Conservation (phyloP, 805 yeast genomes). For the Scheffersomyces amazonensis region DNA sequence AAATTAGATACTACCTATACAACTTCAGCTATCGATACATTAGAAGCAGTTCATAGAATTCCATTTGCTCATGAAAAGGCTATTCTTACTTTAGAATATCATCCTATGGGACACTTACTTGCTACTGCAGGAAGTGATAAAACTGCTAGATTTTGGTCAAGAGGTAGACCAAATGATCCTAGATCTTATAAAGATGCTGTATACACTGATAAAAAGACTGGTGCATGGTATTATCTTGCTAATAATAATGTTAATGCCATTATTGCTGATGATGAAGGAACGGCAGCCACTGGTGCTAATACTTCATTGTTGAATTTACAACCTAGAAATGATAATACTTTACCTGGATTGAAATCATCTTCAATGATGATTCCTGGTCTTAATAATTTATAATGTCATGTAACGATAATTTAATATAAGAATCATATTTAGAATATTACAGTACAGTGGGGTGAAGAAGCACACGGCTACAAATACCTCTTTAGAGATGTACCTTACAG, state of each 20-base stretch:
- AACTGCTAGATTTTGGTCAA: constrained; percentile 89
- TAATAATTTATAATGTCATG: no score
- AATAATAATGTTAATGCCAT: constrained; percentile 45
- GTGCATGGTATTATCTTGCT: constrained; percentile 47
- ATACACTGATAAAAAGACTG: constrained; percentile 55
- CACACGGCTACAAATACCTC: no score
- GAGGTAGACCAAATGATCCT: constrained; percentile 89
- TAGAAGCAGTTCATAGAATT: constrained; percentile 54
- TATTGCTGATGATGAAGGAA: constrained; percentile 15
- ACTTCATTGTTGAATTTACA: no score
- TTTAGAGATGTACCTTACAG: no score
- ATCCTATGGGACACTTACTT: constrained; percentile 88
- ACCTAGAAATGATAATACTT: no score
- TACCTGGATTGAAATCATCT: no score
- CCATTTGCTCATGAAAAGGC: constrained; percentile 96
- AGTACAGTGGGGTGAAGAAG: no score
- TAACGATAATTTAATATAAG: no score
- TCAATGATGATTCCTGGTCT: no score
- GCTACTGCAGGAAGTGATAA: constrained; percentile 94
- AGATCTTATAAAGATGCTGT: constrained; percentile 78
- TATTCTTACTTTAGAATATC: constrained; percentile 84
- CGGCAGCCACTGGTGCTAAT: no score
- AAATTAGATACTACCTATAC: constrained; percentile 22
- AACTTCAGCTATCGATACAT: constrained; percentile 17
- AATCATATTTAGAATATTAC: no score